Base-by-base conservation (phyloP, 1,284 basidiomycete genomes). In the Naganishia cerealis region DNA sequence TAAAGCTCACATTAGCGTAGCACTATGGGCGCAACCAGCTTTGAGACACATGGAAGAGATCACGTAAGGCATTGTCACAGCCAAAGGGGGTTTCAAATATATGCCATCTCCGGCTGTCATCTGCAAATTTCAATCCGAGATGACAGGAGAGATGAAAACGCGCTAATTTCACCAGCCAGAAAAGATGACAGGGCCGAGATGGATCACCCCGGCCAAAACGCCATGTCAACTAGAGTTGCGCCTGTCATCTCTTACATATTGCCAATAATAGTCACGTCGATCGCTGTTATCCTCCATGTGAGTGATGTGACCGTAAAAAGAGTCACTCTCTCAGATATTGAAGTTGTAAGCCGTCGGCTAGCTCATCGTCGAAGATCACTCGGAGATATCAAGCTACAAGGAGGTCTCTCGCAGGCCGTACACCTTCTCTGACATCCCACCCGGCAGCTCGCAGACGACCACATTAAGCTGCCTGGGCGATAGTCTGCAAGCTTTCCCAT, bases 111-210 rank as follows among this genome's bases (percentile, higher is more conserved):
- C 40, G 7, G 42, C 33, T 57, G 5, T 56, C 29, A 56, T 36
- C 26, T 56, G 12, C 12, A 33, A 56, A 33, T 29, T 33, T 38
- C 15, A 57, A 8, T 18, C 18, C 36, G 16, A 57, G 55, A 39
- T 57, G 36, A 40, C 33, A 21, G 13, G 55, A 6, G 55, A 57
- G 55, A 21, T 57, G 36, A 57, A 33, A 21, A n/a, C 36, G 55
- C 55, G 55, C 55, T 57, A 57, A 57, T 39, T 24, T 13, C 36
- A 15, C 55, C 55, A 57, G 55, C 55, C 55, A 57, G 40, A 57
- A 36, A 38, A 57, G 3, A 21, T 40, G 26, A 54, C 15, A 18
- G 13, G n/a, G 16, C 36, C 33, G 55, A 57, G 36, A 57, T 57
- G 36, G 39, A 40, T n/a, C n/a, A 57, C 39, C 26, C 40, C 36